phyloP scores from a whole-genome alignment of 2,329 filamentous ascomycete species.

The Truncatella angustata region DNA sequence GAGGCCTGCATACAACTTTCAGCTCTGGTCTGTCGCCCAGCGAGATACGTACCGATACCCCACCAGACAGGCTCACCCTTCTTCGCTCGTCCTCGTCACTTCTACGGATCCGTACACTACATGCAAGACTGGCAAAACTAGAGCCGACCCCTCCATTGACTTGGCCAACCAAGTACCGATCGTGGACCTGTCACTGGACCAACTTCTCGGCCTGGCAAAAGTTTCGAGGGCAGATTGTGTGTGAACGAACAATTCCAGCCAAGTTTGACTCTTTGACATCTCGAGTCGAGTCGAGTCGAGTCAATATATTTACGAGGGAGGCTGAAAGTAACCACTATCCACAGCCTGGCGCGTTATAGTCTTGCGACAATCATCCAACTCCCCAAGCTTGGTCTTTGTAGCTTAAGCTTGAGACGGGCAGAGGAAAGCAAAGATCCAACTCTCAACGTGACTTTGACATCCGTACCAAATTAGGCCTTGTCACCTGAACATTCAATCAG shows the following conservation, averaged over 20 bases:
- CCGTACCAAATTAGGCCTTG: constrained; percentile 10
- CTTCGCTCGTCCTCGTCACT: background rate
- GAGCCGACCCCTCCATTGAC: constrained; percentile 8
- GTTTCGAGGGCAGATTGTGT: background rate
- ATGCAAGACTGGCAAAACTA: constrained; percentile 7
- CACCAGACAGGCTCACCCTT: background rate
- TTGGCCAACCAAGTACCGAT: constrained; percentile 7
- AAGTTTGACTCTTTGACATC: too few relatives aligned
- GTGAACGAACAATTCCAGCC: background rate
- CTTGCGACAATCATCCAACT: too few relatives aligned
- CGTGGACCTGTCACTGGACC: constrained; percentile 5
- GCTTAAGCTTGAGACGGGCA: too few relatives aligned
- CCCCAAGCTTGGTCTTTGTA: background rate
- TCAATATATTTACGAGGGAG: too few relatives aligned
- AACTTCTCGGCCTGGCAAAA: constrained; percentile 1
- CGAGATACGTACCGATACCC: constrained; percentile 1
- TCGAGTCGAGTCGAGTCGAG: background rate
- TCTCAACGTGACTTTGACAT: constrained; percentile 5
- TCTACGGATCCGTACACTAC: background rate
- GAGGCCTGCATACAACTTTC: constrained; percentile 2
- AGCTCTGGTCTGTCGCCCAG: background rate
- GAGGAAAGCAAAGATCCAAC: background rate
- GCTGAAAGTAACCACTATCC: too few relatives aligned
- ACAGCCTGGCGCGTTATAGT: too few relatives aligned
- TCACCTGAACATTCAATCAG: constrained; percentile 2